Percentiles rank a stretch among this genome's conserved stretches.
These are phyloP conservation scores for Termitomyces sp. DNA, from an alignment of 768 basidiomycete species.

Conservation along the genomic window DNA sequence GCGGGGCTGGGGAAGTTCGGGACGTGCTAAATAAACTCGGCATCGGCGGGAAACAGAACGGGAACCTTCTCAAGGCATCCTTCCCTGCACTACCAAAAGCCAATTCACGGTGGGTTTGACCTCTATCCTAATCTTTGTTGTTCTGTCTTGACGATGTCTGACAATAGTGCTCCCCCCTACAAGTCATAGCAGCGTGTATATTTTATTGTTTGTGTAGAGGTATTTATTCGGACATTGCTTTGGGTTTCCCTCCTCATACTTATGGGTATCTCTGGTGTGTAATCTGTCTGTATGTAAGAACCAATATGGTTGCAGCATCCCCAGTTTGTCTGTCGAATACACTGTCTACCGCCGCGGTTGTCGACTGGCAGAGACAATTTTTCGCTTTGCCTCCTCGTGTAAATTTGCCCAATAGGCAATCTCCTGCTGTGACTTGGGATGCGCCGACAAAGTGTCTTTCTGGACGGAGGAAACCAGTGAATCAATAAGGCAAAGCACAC, in stretches of 20 bases:
- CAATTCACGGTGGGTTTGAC: constrained; percentile 27
- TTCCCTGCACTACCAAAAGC: constrained; percentile 56
- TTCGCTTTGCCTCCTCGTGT: constrained; percentile 75
- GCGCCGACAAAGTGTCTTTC: constrained; percentile 71
- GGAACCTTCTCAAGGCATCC: constrained; percentile 66
- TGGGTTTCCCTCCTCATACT: neutral
- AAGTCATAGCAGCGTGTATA: constrained; percentile 11
- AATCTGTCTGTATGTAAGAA: constrained; percentile 13
- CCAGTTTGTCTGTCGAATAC: neutral
- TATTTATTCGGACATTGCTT: neutral
- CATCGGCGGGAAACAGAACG: constrained; percentile 65
- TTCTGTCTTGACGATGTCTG: neutral
- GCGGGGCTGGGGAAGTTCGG: constrained; percentile 68
- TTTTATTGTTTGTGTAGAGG: constrained; percentile 3
- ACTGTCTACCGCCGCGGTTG: constrained; percentile 16
- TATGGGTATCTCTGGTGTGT: neutral
- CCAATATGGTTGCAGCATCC: neutral
- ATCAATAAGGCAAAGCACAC: neutral
- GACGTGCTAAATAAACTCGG: constrained; percentile 84
- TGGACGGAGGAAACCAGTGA: constrained; percentile 25
- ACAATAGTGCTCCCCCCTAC: constrained; percentile 16
- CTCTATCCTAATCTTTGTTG: neutral
- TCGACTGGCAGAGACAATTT: constrained; percentile 48
- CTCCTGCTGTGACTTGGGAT: constrained; percentile 85
- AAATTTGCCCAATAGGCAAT: constrained; percentile 83